phyloP scores from a whole-genome alignment of 1,284 basidiomycete genomes.

The Fistulina hepatica region DNA sequence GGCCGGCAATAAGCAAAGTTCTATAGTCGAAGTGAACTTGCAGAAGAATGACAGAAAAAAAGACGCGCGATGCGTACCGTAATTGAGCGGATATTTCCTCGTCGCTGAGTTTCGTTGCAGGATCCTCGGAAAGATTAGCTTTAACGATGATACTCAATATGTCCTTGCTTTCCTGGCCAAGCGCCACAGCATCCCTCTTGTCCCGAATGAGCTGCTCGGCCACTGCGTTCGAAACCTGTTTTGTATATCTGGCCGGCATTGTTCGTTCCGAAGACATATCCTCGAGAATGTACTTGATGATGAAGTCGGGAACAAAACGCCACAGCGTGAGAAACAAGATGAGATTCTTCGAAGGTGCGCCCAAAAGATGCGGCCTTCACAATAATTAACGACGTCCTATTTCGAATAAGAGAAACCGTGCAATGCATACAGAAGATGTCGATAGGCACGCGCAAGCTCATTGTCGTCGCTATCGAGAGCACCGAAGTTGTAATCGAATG shows the following conservation, averaged over 20 bases:
- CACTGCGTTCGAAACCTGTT: slow-evolving; percentile 13
- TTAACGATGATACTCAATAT: slow-evolving; percentile 26
- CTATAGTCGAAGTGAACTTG: slow-evolving; percentile 15
- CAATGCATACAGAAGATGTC: slow-evolving; percentile 29
- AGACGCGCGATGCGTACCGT: not conserved
- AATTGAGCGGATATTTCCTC: slow-evolving; percentile 31
- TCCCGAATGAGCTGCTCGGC: slow-evolving; percentile 15
- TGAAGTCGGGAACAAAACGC: slow-evolving; percentile 13
- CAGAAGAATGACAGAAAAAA: not conserved
- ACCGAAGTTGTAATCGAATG: slow-evolving; percentile 40
- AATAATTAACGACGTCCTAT: too few species aligned
- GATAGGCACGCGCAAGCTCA: slow-evolving; percentile 34
- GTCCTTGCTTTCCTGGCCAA: slow-evolving; percentile 15
- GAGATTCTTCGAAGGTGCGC: too few species aligned
- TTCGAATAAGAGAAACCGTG: slow-evolving; percentile 2
- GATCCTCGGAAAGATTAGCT: slow-evolving; percentile 32
- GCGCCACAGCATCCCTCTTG: slow-evolving; percentile 14
- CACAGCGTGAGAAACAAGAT: too few species aligned
- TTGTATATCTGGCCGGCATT: slow-evolving; percentile 11
- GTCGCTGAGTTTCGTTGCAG: slow-evolving; percentile 26
- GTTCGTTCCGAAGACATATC: slow-evolving; percentile 11
- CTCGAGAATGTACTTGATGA: slow-evolving; percentile 12
- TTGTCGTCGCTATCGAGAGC: slow-evolving; percentile 30
- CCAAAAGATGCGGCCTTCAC: too few species aligned
- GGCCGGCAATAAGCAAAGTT: slow-evolving; percentile 33